These are phyloP conservation scores for Amyloporia xantha DNA, from an alignment of 768 basidiomycete genomes.

Conservation along the genomic window DNA sequence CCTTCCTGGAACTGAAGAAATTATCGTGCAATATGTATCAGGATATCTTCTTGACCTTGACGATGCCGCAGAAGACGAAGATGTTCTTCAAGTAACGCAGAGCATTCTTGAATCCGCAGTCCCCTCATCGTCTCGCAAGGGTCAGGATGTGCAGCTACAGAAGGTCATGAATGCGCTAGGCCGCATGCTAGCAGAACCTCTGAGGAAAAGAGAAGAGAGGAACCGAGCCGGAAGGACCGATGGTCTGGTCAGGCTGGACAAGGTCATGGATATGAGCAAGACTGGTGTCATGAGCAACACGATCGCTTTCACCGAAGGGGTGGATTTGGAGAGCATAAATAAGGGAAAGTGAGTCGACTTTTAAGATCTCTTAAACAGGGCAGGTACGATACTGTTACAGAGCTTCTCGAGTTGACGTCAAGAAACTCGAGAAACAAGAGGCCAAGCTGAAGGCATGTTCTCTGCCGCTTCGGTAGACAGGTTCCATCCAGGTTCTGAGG, in stretches of 20 bases:
- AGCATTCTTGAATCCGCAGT: slow-evolving; percentile 74
- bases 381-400: slow-evolving; percentile 31
- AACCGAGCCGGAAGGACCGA: slow-evolving; percentile 40
- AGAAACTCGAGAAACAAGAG: slow-evolving; percentile 95
- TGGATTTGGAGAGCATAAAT: slow-evolving; percentile 87
- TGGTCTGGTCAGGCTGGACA: slow-evolving; percentile 71
- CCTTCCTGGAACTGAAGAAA: slow-evolving; percentile 76
- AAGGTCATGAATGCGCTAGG: slow-evolving; percentile 61
- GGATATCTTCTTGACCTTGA: slow-evolving; percentile 86
- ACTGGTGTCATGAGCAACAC: slow-evolving; percentile 68
- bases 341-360: slow-evolving; percentile 72
- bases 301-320: slow-evolving; percentile 72
- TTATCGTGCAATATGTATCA: slow-evolving; percentile 80
- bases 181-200: slow-evolving; percentile 57
- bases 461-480: neutral
- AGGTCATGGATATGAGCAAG: slow-evolving; percentile 86
- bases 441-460: slow-evolving; percentile 76
- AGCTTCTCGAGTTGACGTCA: slow-evolving; percentile 88
- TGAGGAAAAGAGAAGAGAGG: slow-evolving; percentile 50
- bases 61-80: slow-evolving; percentile 84
- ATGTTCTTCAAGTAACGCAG: slow-evolving; percentile 71
- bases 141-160: slow-evolving; percentile 44
- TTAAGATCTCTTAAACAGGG: slow-evolving; percentile 4
- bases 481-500: neutral
- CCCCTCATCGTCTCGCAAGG: slow-evolving; percentile 27